phyloP scores from a whole-genome alignment of 2,329 filamentous ascomycete genomes.

The Blumeriella jaapii region DNA sequence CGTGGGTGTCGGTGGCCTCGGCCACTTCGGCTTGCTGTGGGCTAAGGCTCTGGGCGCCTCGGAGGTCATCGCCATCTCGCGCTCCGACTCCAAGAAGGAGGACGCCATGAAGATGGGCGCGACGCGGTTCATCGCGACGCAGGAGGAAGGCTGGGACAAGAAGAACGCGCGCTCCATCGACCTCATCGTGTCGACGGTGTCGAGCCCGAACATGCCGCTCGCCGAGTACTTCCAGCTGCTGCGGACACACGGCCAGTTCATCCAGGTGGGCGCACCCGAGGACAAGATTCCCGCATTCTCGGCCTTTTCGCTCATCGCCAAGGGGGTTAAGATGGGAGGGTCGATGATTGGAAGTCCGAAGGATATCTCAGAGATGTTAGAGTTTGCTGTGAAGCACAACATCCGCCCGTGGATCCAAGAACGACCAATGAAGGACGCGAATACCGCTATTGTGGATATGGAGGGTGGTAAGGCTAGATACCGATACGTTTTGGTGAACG shows the following conservation, averaged over 20 bases:
- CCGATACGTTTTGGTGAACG: constrained; percentile 37
- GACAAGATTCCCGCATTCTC: constrained; percentile 40
- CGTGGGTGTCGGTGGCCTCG: constrained; percentile 61
- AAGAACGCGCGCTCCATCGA: constrained; percentile 41
- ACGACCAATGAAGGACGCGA: constrained; percentile 45
- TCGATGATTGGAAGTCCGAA: constrained; percentile 29
- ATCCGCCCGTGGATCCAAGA: constrained; percentile 46
- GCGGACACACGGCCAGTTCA: constrained; percentile 45
- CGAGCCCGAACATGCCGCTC: constrained; percentile 48
- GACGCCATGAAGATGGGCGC: constrained; percentile 54
- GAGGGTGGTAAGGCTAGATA: constrained; percentile 42
- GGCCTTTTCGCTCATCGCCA: constrained; percentile 45
- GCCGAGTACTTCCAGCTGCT: constrained; percentile 49
- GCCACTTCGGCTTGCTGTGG: constrained; percentile 62
- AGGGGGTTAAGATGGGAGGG: constrained; percentile 38
- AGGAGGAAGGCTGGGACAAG: constrained; percentile 48
- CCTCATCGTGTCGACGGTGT: constrained; percentile 48
- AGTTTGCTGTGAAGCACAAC: constrained; percentile 45
- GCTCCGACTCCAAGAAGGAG: constrained; percentile 43
- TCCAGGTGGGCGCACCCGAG: constrained; percentile 58
- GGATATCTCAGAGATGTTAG: constrained; percentile 50
- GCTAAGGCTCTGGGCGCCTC: constrained; percentile 60
- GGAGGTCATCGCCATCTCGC: constrained; percentile 51
- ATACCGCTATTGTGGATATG: constrained; percentile 45
- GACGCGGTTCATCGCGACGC: constrained; percentile 40